Conservation (phyloP, 805 yeast species). For the Scheffersomyces amazonensis region DNA sequence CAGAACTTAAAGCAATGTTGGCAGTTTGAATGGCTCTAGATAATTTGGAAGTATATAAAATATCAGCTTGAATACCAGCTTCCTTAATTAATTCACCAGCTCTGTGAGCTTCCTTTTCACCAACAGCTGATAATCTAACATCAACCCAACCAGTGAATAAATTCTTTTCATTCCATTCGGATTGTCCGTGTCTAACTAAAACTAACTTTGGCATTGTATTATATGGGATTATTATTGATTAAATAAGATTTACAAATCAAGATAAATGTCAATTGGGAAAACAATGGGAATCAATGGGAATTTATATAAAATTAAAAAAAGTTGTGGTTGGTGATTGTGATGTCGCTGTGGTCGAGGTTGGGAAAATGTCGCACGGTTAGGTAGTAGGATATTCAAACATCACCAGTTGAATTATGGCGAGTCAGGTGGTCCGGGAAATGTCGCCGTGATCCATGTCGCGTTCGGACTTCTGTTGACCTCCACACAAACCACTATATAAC, state of each 20-base stretch:
- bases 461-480: not conserved
- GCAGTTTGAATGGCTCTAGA: slow-evolving; percentile 97
- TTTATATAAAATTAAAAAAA: not conserved
- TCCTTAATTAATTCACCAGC: slow-evolving; percentile 93
- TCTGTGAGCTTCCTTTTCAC: slow-evolving; percentile 85
- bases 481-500: too few species aligned
- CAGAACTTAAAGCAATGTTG: slow-evolving; percentile 83
- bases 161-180: slow-evolving; percentile 98
- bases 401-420: not conserved
- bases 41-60: slow-evolving; percentile 86
- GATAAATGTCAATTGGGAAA: not conserved
- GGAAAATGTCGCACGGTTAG: too few species aligned
- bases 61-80: slow-evolving; percentile 80
- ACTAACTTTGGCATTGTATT: slow-evolving; percentile 60
- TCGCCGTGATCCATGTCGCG: too few species aligned
- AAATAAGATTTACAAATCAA: too few species aligned
- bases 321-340: not conserved
- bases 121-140: slow-evolving; percentile 77
- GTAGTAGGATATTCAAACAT: not conserved
- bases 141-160: slow-evolving; percentile 99
- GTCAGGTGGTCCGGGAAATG: too few species aligned
- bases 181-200: slow-evolving; percentile 98
- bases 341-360: too few species aligned
- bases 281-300: not conserved
- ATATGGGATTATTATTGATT: not conserved